These are phyloP conservation scores for Alternaria incomplexa DNA, from an alignment of 2,329 filamentous ascomycete species.

Conservation along the genomic window DNA sequence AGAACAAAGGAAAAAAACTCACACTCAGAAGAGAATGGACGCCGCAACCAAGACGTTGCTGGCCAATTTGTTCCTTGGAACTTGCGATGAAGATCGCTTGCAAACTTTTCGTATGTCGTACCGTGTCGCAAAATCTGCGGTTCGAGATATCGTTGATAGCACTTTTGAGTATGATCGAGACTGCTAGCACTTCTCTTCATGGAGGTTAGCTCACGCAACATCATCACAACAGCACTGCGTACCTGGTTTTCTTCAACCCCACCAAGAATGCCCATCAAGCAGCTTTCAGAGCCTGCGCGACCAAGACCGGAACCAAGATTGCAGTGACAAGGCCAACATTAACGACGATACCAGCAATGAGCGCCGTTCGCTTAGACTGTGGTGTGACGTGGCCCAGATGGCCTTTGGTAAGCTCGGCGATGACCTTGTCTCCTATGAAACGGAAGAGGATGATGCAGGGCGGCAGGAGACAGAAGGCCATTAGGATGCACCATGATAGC, in stretches of 20 bases:
- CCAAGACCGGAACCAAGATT: constrained; percentile 35
- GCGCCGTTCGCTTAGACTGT: constrained; percentile 39
- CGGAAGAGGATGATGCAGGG: constrained; percentile 47
- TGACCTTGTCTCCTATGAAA: constrained; percentile 39
- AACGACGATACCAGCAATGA: constrained; percentile 37
- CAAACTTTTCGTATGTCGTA: neutral
- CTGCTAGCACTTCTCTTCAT: neutral
- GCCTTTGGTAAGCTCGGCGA: constrained; percentile 39
- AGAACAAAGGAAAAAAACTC: neutral
- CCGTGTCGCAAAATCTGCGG: neutral
- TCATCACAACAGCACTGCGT: neutral
- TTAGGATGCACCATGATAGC: constrained; percentile 45
- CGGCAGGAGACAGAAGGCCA: constrained; percentile 42
- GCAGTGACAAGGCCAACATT: constrained; percentile 31
- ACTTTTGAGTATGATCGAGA: neutral
- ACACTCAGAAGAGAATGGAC: neutral
- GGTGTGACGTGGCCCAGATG: constrained; percentile 36
- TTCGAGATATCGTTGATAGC: neutral
- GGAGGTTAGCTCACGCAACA: neutral
- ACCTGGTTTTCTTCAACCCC: neutral
- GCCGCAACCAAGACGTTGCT: neutral
- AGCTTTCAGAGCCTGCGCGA: constrained; percentile 26
- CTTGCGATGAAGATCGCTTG: neutral
- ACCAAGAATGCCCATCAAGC: constrained; percentile 5
- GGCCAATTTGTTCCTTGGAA: neutral